These are phyloP conservation scores for Terfezia boudieri DNA, from an alignment of 495 filamentous ascomycete species.

Conservation along the genomic window DNA sequence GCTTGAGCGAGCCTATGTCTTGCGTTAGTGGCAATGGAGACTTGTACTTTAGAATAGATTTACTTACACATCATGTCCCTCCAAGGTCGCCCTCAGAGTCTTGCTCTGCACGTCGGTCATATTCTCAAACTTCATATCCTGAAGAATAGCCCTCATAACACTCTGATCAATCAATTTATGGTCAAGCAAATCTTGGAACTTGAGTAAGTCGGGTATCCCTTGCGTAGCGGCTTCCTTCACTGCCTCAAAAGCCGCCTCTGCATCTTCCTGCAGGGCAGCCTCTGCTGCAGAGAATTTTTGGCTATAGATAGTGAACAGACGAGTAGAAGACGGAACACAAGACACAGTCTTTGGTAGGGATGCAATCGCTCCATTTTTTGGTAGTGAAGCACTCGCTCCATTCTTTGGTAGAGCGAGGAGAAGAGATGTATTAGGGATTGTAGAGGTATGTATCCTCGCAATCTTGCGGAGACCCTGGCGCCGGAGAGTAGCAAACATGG, in stretches of 20 bases:
- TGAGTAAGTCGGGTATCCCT: conserved; percentile 9
- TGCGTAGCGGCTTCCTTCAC: not conserved
- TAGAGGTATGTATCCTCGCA: no score
- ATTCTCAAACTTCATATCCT: conserved; percentile 49
- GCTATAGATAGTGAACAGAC: not conserved
- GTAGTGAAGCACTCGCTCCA: no score
- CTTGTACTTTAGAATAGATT: not conserved
- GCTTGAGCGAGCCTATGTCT: conserved; percentile 58
- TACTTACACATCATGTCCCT: conserved; percentile 63
- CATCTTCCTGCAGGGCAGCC: not conserved
- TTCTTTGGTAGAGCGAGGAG: no score
- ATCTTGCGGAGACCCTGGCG: no score
- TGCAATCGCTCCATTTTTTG: no score
- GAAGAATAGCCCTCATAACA: conserved; percentile 45
- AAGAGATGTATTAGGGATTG: no score
- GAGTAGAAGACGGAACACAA: not conserved
- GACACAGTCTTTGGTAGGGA: no score
- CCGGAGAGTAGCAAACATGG: no score
- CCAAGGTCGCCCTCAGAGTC: conserved; percentile 57
- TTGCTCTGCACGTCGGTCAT: conserved; percentile 87
- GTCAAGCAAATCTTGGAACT: conserved; percentile 45
- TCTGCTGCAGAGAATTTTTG: not conserved
- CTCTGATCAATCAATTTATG: conserved; percentile 38
- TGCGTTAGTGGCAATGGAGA: conserved; percentile 7
- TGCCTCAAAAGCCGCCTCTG: not conserved